Conservation (phyloP, 768 basidiomycete genomes). For the Pisolithus albus region DNA sequence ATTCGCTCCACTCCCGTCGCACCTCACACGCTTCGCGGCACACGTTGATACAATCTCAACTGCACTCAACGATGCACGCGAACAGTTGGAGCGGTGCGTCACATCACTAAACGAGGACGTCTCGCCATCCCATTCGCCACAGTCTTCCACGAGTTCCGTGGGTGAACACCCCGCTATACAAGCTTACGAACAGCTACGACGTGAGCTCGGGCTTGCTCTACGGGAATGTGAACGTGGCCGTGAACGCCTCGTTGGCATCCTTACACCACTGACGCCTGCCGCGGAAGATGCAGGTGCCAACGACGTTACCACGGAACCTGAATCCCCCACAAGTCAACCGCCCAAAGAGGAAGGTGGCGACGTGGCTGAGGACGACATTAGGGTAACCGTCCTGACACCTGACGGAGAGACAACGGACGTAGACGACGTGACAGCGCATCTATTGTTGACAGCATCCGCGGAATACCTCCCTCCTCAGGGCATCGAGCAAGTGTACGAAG, state of each 20-base stretch:
- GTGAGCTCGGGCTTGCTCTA: slow-evolving; percentile 70
- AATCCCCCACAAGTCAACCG: no score
- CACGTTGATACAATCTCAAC: slow-evolving; percentile 67
- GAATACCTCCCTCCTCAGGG: slow-evolving; percentile 57
- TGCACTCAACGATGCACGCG: slow-evolving; percentile 66
- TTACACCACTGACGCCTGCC: slow-evolving; percentile 37
- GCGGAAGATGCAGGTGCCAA: slow-evolving; percentile 36
- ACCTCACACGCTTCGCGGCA: slow-evolving; percentile 60
- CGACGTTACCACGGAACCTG: background rate
- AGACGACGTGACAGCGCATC: slow-evolving; percentile 54
- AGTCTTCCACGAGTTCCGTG: slow-evolving; percentile 13
- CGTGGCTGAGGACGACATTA: slow-evolving; percentile 1
- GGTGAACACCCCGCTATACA: slow-evolving; percentile 46
- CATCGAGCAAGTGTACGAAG: slow-evolving; percentile 80
- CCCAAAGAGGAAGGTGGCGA: background rate
- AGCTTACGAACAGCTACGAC: slow-evolving; percentile 69
- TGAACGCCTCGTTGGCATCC: slow-evolving; percentile 51
- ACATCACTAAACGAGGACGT: slow-evolving; percentile 42
- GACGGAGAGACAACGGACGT: slow-evolving; percentile 22
- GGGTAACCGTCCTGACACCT: slow-evolving; percentile 8
- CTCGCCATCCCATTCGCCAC: slow-evolving; percentile 16
- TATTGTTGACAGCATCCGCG: slow-evolving; percentile 45
- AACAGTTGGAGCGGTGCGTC: slow-evolving; percentile 60
- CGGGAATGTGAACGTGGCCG: slow-evolving; percentile 79
- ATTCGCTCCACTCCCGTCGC: slow-evolving; percentile 71